Evolutionary conservation across 2,329 filamentous ascomycete genomes (phyloP), one percentile per base, ranked within the genome.

Genomic region (Sclerotinia nivalis): DNA sequence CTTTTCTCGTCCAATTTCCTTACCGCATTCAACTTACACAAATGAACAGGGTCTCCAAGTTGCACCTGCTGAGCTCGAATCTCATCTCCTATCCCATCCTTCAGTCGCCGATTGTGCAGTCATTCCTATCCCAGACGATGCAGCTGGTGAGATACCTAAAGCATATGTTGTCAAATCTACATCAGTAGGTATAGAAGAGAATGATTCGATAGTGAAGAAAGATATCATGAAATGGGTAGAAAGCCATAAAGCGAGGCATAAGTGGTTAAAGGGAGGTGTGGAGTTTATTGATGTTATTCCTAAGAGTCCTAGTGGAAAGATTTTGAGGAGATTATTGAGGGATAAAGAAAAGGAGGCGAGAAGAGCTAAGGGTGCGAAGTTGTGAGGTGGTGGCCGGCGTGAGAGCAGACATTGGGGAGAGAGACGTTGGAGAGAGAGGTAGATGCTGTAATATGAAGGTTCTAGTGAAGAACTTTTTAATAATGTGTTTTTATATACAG

Each of bases 41-140:
- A 9, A 54, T 47, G 8, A 2, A 34, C 3, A 75, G 88, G 93
- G 92, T 70, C 83, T 90, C 71, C 92, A 96, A 88, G 92, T 96
- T 31, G 91, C 92, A 0, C 92, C 92, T 0, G 92, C 92, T 2
- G 92, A 96, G 78, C 86, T 96, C 1, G 92, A 96, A 80, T 90
- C 91, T 1, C 91, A 93, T 75, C 84, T 96, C 7, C 87, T 96
- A 20, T 86, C 88, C 0, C 92, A 95, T 78, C 87, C 89, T 0
- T 84, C 85, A 15, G 92, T 96, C n/a, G 87, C 88, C 56, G 92
- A 96, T 80, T 91, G 88, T 74, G 89, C 92, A 20, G 92, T 96
- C 10, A 93, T 96, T 73, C 89, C 89, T 20, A 83, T 93, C 1
- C 90, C 89, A 0, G 84, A 89, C 69, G 83, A 86, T 25, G 81